Evolutionary conservation across 192 early-diverging fungal species (phyloP).

Genomic region (Coemansia sp.): DNA sequence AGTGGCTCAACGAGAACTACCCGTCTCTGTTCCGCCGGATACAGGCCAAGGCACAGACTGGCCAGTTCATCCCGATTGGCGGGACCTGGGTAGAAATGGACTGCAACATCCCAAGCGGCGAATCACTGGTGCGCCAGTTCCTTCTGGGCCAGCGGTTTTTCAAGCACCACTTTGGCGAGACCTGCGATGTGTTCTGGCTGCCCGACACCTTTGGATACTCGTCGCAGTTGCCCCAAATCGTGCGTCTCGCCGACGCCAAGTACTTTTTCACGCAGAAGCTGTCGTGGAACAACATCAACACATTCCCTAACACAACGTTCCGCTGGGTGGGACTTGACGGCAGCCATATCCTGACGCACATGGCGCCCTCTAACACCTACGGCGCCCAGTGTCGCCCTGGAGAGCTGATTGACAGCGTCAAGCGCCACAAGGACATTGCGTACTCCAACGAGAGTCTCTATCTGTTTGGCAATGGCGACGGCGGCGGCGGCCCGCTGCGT

Average conservation of each 20-base stretch:
- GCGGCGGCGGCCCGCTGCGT: constrained; percentile 85
- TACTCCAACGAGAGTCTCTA: constrained; percentile 81
- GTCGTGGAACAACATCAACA: constrained; percentile 98
- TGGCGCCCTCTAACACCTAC: constrained; percentile 88
- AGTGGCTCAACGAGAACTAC: constrained; percentile 85
- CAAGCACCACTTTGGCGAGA: constrained; percentile 71
- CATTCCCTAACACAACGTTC: constrained; percentile 95
- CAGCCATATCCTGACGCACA: constrained; percentile 80
- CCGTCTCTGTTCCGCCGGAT: constrained; percentile 80
- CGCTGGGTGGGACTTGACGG: constrained; percentile 89
- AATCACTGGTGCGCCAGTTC: constrained; percentile 89
- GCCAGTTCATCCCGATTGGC: constrained; percentile 89
- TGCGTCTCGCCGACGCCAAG: constrained; percentile 68
- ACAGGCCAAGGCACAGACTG: constrained; percentile 63
- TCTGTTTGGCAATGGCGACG: constrained; percentile 94
- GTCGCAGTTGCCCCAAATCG: constrained; percentile 88
- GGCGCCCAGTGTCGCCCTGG: constrained; percentile 62
- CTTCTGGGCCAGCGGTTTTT: constrained; percentile 89
- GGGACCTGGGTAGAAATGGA: constrained; percentile 99
- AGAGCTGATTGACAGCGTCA: constrained; percentile 67
- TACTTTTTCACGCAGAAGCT: constrained; percentile 99
- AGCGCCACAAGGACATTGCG: constrained; percentile 83
- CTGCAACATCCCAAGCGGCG: constrained; percentile 93
- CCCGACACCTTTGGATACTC: constrained; percentile 93
- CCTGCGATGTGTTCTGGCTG: constrained; percentile 83